Percentiles rank a stretch among this genome's conserved stretches.
Conservation (phyloP, 2,329 filamentous ascomycete genomes). For the Ophiostoma pallidulum region DNA sequence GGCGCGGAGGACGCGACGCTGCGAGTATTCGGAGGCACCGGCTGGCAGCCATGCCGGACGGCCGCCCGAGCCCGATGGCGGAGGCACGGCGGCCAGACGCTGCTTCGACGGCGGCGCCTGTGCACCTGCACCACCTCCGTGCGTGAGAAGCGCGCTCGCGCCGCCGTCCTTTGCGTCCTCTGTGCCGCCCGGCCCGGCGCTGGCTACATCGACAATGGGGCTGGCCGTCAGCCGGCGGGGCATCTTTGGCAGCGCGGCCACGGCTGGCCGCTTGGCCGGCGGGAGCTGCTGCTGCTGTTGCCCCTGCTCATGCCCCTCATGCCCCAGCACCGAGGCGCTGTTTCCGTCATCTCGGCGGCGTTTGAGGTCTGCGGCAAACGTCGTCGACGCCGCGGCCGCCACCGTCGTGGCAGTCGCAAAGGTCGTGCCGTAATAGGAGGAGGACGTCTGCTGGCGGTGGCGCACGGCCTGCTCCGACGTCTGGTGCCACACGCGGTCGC, state of each 20-base stretch:
- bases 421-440: slow-evolving; percentile 6
- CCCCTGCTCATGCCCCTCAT: neutral
- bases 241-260: slow-evolving; percentile 4
- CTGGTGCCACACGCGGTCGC: slow-evolving; percentile 15
- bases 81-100: too few species aligned
- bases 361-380: slow-evolving; percentile 7
- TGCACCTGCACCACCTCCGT: too few species aligned
- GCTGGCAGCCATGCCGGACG: slow-evolving; percentile 31
- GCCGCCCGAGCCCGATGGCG: too few species aligned
- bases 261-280: neutral
- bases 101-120: too few species aligned
- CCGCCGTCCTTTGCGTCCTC: neutral
- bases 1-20: slow-evolving; percentile 40
- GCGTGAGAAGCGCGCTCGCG: too few species aligned
- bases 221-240: slow-evolving; percentile 20
- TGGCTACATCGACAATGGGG: slow-evolving; percentile 13
- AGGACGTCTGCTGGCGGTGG: neutral
- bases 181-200: neutral
- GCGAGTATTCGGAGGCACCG: slow-evolving; percentile 44
- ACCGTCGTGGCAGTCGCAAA: neutral
- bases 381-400: neutral
- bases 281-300: neutral
- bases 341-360: slow-evolving; percentile 2
- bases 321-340: neutral
- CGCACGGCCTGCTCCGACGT: slow-evolving; percentile 15